A percentile compares a stretch with the other conserved stretches of the same genome.
These are phyloP conservation scores for Gentiana dahurica DNA, from an alignment of 257 asterid species.

Conservation along the genomic window DNA sequence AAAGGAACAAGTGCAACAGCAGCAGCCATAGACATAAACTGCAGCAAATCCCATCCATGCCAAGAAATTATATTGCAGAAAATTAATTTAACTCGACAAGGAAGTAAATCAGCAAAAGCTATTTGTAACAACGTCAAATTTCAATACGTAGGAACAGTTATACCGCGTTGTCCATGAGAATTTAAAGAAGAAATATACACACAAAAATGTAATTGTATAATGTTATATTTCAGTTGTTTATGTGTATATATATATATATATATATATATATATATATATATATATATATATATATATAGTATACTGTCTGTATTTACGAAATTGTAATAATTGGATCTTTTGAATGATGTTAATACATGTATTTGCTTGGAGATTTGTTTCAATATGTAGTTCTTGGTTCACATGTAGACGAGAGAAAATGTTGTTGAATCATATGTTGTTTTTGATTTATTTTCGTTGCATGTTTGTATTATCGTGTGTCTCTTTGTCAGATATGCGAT, in stretches of 20 bases:
- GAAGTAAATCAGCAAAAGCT: conserved; percentile 34
- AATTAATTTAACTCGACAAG: conserved; percentile 28
- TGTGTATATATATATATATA: neutral
- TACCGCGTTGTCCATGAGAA: conserved; percentile 39
- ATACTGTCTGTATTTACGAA: neutral
- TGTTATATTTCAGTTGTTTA: neutral
- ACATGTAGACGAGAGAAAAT: too few species aligned
- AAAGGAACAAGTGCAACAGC: conserved; percentile 51
- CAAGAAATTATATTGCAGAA: conserved; percentile 45
- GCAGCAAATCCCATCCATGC: conserved; percentile 56
- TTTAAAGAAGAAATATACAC: neutral
- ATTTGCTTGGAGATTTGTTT: neutral
- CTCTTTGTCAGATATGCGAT: too few species aligned
- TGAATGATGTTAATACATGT: neutral
- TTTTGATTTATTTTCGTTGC: too few species aligned
- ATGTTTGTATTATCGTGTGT: too few species aligned
- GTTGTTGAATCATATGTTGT: too few species aligned
- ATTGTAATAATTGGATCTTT: neutral
- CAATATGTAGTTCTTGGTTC: neutral
- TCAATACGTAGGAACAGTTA: conserved; percentile 21
- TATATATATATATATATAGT: neutral
- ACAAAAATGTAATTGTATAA: too few species aligned
- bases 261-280: neutral
- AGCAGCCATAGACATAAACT: conserved; percentile 42
- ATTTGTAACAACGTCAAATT: conserved; percentile 41